Base-by-base conservation (phyloP, 192 early-diverging fungal genomes). In the Coemansia biformis region DNA sequence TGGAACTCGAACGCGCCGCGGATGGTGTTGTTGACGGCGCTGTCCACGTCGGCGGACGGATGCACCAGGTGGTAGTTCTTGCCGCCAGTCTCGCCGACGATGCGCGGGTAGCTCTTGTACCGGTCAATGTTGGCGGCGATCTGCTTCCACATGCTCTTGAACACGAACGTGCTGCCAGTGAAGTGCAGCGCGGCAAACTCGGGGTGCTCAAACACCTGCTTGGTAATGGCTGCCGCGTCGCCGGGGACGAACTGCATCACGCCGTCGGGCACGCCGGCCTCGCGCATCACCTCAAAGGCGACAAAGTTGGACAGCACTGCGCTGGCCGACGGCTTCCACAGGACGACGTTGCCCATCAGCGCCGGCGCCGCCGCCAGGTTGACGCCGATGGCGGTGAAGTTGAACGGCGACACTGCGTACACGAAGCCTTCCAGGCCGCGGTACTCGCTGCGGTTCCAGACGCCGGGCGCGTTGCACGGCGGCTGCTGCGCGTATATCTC, bases 1-100 rank as follows among this genome's bases (percentile, higher is more conserved):
- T 88, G 86, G 86, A 87, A 98, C 80, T 98, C 96, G 63, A 98
- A 98, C 0, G 89, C 79, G 14, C 81, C 85, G 42, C 96, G 86
- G 56, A 98, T 83, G 29, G 96, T 96, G 71, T 90, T 86, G 56
- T 86, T 50, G 56, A 87, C 96, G 12, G 88, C 92, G 34, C 83
- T 79, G 29, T 73, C 76, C 22, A 86, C 72, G 69, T 89, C 83
- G 34, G 85, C 90, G 10, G 75, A 65, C 16, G 74, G 65, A 73
- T 96, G 93, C 38, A 96, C 61, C 46, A 98, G 73, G 59, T 98
- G 96, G 82, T 91, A 94, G 85, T 98, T 98, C 80, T 98, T 98
- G 46, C 96, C 96, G 63, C 96, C 96, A 22, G 95, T 96, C 75
- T 98, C 95, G 63, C 95, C 95, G 14, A 98, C 93, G 48, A 98